phyloP scores from a whole-genome alignment of 768 basidiomycete genomes.

The Rubroboletus pulcherrimus region DNA sequence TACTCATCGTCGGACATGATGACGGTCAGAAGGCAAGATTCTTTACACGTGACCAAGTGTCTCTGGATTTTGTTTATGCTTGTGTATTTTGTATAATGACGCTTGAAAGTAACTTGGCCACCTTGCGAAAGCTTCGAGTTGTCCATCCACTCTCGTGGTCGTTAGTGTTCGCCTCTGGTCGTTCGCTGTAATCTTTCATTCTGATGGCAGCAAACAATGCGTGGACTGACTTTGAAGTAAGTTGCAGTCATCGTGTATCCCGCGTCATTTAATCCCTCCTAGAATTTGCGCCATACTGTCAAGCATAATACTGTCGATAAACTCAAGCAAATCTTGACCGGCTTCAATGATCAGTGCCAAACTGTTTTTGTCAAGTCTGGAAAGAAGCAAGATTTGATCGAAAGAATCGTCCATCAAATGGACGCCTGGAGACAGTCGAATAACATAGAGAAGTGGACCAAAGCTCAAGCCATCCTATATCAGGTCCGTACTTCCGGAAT shows the following conservation, averaged over 20 bases:
- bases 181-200: constrained; percentile 4
- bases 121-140: constrained; percentile 10
- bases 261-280: constrained; percentile 22
- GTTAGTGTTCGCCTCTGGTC: constrained; percentile 2
- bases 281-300: constrained; percentile 69
- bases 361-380: constrained; percentile 69
- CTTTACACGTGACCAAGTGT: constrained; percentile 26
- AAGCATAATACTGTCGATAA: constrained; percentile 80
- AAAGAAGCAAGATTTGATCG: constrained; percentile 85
- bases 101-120: constrained; percentile 15
- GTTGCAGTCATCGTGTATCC: constrained; percentile 19
- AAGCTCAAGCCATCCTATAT: constrained; percentile 60
- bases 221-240: constrained; percentile 76
- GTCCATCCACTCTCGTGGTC: constrained; percentile 10
- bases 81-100: constrained; percentile 31
- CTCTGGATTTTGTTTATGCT: constrained; percentile 26
- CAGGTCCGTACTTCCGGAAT: constrained; percentile 63
- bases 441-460: constrained; percentile 63
- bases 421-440: constrained; percentile 57
- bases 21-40: constrained; percentile 23
- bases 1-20: constrained; percentile 50
- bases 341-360: constrained; percentile 75
- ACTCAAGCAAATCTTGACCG: constrained; percentile 76
- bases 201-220: constrained; percentile 59
- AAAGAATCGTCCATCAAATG: constrained; percentile 59